Base-by-base conservation (phyloP, 2,329 filamentous ascomycete genomes). In the Capronia epimyces region DNA sequence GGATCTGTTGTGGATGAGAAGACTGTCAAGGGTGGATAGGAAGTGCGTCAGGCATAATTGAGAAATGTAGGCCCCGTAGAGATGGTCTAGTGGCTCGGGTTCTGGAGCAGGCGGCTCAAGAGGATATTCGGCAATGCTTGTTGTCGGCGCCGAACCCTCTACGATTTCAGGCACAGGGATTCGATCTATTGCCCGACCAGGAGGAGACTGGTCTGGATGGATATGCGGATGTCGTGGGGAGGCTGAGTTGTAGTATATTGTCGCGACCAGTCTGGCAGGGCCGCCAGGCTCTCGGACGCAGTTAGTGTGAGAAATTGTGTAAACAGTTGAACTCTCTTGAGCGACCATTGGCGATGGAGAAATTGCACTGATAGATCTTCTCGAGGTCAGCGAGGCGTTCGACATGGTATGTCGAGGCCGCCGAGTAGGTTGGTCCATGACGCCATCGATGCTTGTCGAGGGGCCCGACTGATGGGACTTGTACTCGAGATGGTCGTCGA, bases 1-100 rank as follows among this genome's bases (percentile, higher is more conserved):
- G 2, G 73, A 71, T 27, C 27, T 27, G 42, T 61, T 60, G 51
- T 62, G 59, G 24, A 59, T 57, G 13, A 61, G 55, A 1, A 75
- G 73, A 25, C 68, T 65, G 52, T 76, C 69, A 42, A 80, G 66
- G 12, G 73, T 75, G 50, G 75, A 72, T 54, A 76, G 69, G 66
- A 79, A 80, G 60, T 78, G 76, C 25, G 75, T 77, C 52, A 79
- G 67, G 62, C 77, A 79, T 57, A 76, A 65, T 63, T 78, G 75
- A 48, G 73, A 76, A 40, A 80, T 70, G 56, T 74, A 78, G 9
- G 71, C 71, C 8, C 76, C 76, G 59, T 79, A 79, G 15, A 79
- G 66, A 60, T 78, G 76, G 60, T 79, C 76, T 32, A 78, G 66
- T 20, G 75, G 75, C 50, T 77, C 74, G 4, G 76, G 75, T 52